Evolutionary conservation across 2,329 filamentous ascomycete genomes (phyloP), one percentile per base, ranked within the genome.

Genomic region (Huntiella savannae): DNA sequence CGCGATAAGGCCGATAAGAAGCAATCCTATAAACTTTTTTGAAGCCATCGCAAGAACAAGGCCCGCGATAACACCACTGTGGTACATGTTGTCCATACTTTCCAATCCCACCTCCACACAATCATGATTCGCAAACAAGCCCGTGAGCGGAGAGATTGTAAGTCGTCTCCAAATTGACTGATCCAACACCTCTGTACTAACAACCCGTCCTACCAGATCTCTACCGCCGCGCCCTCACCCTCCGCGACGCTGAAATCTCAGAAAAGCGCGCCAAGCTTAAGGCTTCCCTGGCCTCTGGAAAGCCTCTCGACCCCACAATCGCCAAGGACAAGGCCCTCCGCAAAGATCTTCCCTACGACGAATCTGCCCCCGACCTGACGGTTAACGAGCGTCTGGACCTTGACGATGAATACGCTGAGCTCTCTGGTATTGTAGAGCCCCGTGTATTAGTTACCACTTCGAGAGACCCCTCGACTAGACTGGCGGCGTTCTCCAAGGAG

Each of bases 401-500:
- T 15, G 84, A 92, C 58, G 84, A 93, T 56, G 88, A 96, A 64
- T 96, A 95, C 60, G 76, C 81, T 17, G 77, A 87, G 54, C 73
- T 95, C 1, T 91, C 82, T n/a, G 91, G 91, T 32, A 76, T 96
- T 35, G 75, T 91, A 34, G 91, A 96, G 54, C 86, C 88, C 5
- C 73, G 49, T 45, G 78, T 93, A 3, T 72, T 96, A 5, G 83
- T 95, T 43, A 93, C 88, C 17, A 98, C 91, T 3, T 91, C 82
- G 40, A 75, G 91, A 57, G 82, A 88, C 53, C 88, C 91, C 15
- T 88, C 81, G 28, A 80, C 82, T 41, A 73, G 91, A 46, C 69
- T 98, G 6, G 73, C 77, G n/a, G 79, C 84, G 0, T 98, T 98
- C 57, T 81, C 85, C 28, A 96, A 98, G 60, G 91, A 96, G 60